Conservation (phyloP, 805 yeast genomes). For the Priceomyces haplophilus region DNA sequence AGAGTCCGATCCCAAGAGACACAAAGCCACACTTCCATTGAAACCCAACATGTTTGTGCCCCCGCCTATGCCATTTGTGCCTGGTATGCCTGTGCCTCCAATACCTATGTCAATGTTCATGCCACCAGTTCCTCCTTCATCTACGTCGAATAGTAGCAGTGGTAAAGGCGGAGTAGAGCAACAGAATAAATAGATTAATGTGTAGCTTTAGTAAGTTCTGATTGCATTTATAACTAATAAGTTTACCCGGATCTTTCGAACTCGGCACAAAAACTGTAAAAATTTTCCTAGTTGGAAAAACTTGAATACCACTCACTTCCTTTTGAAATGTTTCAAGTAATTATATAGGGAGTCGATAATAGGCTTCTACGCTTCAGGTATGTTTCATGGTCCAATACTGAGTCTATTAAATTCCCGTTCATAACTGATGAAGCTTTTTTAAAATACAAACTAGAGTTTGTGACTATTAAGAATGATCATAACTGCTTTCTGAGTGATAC, state of each 20-base stretch:
- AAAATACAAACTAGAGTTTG: conserved; percentile 46
- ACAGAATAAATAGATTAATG: conserved; percentile 5
- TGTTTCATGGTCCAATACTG: neutral
- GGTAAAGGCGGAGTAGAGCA: neutral
- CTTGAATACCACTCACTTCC: neutral
- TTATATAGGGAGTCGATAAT: neutral
- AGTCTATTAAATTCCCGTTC: neutral
- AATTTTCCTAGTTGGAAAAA: neutral
- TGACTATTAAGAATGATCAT: conserved; percentile 48
- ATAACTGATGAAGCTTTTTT: conserved; percentile 26
- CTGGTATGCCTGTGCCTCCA: conserved; percentile 16
- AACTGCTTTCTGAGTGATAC: conserved; percentile 26
- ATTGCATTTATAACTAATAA: neutral
- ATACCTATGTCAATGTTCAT: conserved; percentile 22
- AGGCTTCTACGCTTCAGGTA: neutral
- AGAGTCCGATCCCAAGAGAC: conserved; percentile 24
- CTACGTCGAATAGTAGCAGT: conserved; percentile 1
- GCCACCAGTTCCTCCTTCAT: conserved; percentile 15
- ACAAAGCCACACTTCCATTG: conserved; percentile 17
- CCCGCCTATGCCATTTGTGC: conserved; percentile 14
- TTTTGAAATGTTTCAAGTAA: neutral
- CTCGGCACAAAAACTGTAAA: neutral
- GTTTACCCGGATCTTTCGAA: neutral
- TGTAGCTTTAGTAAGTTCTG: neutral
- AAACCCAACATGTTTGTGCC: conserved; percentile 18